Conservation (phyloP, 495 filamentous ascomycete genomes). For the Lepraria neglecta region DNA sequence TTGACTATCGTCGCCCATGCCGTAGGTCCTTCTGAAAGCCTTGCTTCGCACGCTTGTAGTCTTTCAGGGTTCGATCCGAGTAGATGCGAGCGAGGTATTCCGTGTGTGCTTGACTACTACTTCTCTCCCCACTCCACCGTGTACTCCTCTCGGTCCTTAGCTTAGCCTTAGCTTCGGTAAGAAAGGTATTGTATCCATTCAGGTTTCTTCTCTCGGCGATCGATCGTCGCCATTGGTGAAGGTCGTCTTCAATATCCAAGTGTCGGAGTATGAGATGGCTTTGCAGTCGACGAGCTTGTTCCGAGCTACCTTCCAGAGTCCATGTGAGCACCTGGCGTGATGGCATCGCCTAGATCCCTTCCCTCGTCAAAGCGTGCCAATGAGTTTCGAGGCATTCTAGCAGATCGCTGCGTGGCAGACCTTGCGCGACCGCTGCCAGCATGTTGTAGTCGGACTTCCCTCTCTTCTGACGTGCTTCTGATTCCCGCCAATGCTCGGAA, state of each 20-base stretch:
- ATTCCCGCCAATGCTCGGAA: no score
- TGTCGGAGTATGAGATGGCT: constrained; percentile 17
- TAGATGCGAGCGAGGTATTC: constrained; percentile 9
- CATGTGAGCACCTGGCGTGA: no score
- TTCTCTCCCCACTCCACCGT: no score
- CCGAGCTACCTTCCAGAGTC: constrained; percentile 12
- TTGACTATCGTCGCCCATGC: no score
- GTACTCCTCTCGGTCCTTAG: not conserved
- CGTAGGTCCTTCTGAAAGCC: constrained; percentile 4
- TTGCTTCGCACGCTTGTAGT: constrained; percentile 18
- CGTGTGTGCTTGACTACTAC: not conserved
- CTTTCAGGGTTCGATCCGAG: constrained; percentile 11
- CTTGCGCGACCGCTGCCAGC: no score
- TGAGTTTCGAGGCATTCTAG: no score
- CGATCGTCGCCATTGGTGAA: constrained; percentile 15
- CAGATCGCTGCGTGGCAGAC: no score
- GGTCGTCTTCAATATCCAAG: constrained; percentile 14
- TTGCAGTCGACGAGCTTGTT: constrained; percentile 16
- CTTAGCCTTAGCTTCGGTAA: constrained; percentile 16
- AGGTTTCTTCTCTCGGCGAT: constrained; percentile 16
- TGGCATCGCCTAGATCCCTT: no score
- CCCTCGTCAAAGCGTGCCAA: no score
- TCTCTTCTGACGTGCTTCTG: no score
- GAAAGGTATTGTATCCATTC: constrained; percentile 8
- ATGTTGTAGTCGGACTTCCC: no score